Base-by-base conservation (phyloP, 805 yeast species). In the Metahyphopichia silvanorum region DNA sequence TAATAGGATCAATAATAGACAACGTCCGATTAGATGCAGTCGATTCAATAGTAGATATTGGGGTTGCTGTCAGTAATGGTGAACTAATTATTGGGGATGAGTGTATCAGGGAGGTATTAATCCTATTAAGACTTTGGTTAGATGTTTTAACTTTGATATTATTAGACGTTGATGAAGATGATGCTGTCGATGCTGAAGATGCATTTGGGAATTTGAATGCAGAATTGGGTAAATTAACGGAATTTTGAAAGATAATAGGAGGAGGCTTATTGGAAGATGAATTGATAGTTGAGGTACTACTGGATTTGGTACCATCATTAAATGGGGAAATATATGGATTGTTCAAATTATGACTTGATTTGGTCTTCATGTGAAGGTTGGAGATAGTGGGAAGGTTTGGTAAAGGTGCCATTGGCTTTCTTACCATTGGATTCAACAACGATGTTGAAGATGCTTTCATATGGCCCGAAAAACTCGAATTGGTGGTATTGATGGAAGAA, bases 61-160 rank as follows among this genome's bases (percentile, higher is more conserved):
- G 60, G 5, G 57, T 54, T 31, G 49, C 42, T 13, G 49, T 52
- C n/a, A 61, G 49, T 20, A 63, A 45, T 10, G 71, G 71, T 11
- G 68, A 61, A 40, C 61, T 51, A 16, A 57, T 46, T 12, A 51
- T 41, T 12, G 67, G 68, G 0, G 66, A 55, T 24, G 64, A 44
- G 18, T 31, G 31, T 27, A 37, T 31, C 20, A 36, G 29, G 11
- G 30, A 21, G 9, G 19, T 16, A 10, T 26, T 26, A 13, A 6
- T 26, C 15, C 19, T 26, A 14, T 10, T 26, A 16, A 14, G 11
- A n/a, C 11, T n/a, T 14, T 16, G 29, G 13, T 4, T 24, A 17
- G 28, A 25, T 24, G 23, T 18, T 12, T 23, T 25, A n/a, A 18
- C 30, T 12, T 32, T 32, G 16, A 20, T 20, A 20, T 20, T 20